Evolutionary conservation across 371 early-diverging fungal genomes (phyloP).

Genomic region (Chytridium lagenaria): DNA sequence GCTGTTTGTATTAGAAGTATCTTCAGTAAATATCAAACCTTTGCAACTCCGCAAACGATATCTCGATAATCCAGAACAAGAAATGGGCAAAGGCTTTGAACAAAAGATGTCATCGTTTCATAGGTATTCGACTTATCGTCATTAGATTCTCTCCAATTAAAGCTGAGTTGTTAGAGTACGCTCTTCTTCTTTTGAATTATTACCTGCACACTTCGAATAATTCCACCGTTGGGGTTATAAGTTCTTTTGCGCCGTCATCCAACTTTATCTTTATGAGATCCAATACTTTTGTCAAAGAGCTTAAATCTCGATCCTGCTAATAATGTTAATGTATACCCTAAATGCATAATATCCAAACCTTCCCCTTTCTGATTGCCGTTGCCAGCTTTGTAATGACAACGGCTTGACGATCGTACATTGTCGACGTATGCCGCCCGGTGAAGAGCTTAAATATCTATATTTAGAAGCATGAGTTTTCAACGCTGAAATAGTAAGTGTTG

Average conservation of each 20-base stretch:
- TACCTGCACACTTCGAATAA: conserved; percentile 26
- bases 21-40: too few species aligned
- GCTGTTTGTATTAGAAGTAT: too few species aligned
- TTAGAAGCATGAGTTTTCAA: not conserved
- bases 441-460: conserved; percentile 25
- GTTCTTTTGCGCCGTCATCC: conserved; percentile 3
- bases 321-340: not conserved
- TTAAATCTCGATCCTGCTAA: conserved; percentile 22
- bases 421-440: conserved; percentile 32
- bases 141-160: too few species aligned
- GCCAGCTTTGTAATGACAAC: conserved; percentile 36
- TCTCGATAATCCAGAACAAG: too few species aligned
- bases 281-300: conserved; percentile 5
- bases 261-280: conserved; percentile 28
- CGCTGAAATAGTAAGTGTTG: too few species aligned
- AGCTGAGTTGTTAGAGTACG: too few species aligned
- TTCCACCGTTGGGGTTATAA: conserved; percentile 15
- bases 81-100: too few species aligned
- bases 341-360: not conserved
- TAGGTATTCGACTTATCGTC: too few species aligned
- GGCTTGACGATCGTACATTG: conserved; percentile 41
- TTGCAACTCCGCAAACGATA: too few species aligned
- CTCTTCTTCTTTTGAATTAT: too few species aligned
- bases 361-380: not conserved
- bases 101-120: too few species aligned